Conservation (phyloP, 2,329 filamentous ascomycete genomes). For the Fusarium domesticum region DNA sequence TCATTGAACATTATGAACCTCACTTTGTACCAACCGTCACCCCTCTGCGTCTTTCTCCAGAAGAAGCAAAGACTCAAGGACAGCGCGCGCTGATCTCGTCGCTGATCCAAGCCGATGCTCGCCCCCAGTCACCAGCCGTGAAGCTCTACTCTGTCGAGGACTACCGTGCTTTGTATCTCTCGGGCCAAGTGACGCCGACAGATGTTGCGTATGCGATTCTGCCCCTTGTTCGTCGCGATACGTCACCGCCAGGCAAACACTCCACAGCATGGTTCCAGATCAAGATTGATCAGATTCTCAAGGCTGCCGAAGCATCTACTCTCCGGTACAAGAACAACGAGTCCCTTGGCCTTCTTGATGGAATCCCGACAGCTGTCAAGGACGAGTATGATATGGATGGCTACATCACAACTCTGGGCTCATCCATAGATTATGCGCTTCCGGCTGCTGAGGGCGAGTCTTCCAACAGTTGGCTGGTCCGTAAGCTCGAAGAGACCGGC, state of each 20-base stretch:
- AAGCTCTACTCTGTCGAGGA: slow-evolving; percentile 40
- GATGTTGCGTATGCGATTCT: slow-evolving; percentile 46
- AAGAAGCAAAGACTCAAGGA: slow-evolving; percentile 34
- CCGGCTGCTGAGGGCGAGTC: slow-evolving; percentile 36
- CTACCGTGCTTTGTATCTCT: slow-evolving; percentile 44
- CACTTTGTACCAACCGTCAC: slow-evolving; percentile 47
- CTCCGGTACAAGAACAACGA: slow-evolving; percentile 50
- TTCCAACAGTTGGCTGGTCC: slow-evolving; percentile 66
- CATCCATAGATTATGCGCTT: slow-evolving; percentile 57
- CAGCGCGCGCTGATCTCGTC: slow-evolving; percentile 2
- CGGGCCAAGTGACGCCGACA: slow-evolving; percentile 44
- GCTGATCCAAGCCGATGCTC: background rate
- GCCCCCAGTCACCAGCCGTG: slow-evolving; percentile 39
- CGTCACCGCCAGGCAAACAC: slow-evolving; percentile 37
- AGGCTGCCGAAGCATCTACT: slow-evolving; percentile 45
- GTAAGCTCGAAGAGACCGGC: slow-evolving; percentile 67
- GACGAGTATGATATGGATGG: slow-evolving; percentile 75
- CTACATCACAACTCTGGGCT: slow-evolving; percentile 65
- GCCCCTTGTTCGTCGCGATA: slow-evolving; percentile 43
- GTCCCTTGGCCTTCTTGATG: slow-evolving; percentile 64
- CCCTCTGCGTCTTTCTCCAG: slow-evolving; percentile 41
- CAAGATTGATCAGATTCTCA: slow-evolving; percentile 40
- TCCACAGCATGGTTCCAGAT: slow-evolving; percentile 45
- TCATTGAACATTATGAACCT: slow-evolving; percentile 50
- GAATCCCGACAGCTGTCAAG: slow-evolving; percentile 71